These are phyloP conservation scores for Clavispora santaluciae DNA, from an alignment of 805 yeast species.

Conservation along the genomic window DNA sequence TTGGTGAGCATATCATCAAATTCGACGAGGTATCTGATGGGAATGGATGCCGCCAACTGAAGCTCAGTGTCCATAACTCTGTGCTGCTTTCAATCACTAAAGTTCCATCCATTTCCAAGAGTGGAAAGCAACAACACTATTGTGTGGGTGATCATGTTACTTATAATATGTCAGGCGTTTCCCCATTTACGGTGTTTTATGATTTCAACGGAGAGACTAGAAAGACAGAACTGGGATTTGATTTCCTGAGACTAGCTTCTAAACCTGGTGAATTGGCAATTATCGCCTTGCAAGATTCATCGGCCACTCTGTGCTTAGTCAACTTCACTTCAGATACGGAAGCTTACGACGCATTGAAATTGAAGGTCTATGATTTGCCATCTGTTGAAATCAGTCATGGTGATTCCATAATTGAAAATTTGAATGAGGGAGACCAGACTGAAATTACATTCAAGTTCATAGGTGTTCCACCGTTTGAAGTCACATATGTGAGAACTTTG, in stretches of 20 bases:
- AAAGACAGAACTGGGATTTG: conserved; percentile 46
- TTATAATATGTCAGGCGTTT: conserved; percentile 68
- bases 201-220: conserved; percentile 61
- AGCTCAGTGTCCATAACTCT: conserved; percentile 30
- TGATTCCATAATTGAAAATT: conserved; percentile 67
- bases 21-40: conserved; percentile 59
- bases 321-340: conserved; percentile 42
- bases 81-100: conserved; percentile 64
- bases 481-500: conserved; percentile 76
- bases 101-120: conserved; percentile 59
- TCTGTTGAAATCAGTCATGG: conserved; percentile 85
- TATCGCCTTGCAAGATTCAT: conserved; percentile 65
- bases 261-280: conserved; percentile 74
- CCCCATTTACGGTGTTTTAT: conserved; percentile 77
- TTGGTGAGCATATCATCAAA: conserved; percentile 68
- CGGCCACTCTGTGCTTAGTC: conserved; percentile 65
- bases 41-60: conserved; percentile 59
- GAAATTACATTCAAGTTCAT: conserved; percentile 76
- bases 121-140: conserved; percentile 35
- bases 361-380: conserved; percentile 45
- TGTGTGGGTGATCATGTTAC: conserved; percentile 93
- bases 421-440: conserved; percentile 92
- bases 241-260: conserved; percentile 67
- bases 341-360: conserved; percentile 25
- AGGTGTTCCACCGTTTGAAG: conserved; percentile 87